Conservation (phyloP, 306 rosid species). For the Prunus persica region Prunus_persica_NCBIv2 NC_034009.1:1700501-1701000, state of each 20-base stretch:
- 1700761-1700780: not conserved
- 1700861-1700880: not conserved
- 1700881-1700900: not conserved
- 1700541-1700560: not conserved
- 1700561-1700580: not conserved
- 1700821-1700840: not conserved
- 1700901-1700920: constrained; percentile 6
- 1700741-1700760: not conserved
- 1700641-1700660: too few relatives aligned
- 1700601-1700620: too few relatives aligned
- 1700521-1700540: not conserved
- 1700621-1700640: too few relatives aligned
- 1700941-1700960: not conserved
- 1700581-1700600: not conserved
- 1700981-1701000: not conserved
- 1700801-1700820: not conserved
- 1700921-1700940: not conserved
- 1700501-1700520: not conserved
- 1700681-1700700: not conserved
- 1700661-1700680: too few relatives aligned
- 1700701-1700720: not conserved
- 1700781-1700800: accelerated
- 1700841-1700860: not conserved
- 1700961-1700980: not conserved
- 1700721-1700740: not conserved